Evolutionary conservation across 129 eudicot species (phyloP), one percentile per base, ranked within the genome.

Genomic region (Flaveria brownii): DNA sequence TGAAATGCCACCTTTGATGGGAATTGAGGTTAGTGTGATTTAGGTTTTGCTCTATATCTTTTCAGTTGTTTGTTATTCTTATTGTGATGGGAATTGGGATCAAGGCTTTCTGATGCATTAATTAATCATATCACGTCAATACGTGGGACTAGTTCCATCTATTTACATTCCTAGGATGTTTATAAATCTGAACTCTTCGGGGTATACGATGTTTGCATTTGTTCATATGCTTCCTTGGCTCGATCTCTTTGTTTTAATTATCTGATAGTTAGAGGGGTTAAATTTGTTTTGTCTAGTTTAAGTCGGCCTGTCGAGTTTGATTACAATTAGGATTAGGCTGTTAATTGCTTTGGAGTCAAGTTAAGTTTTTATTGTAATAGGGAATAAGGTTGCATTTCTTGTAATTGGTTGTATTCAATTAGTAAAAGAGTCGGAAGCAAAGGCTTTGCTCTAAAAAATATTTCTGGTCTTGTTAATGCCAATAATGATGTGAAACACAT

Each of bases 1-100:
- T 79, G 98, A 94, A 86, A 94, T 94, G 97, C 98, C 96, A 67
- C 98, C 98, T 42, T 82, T 94, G 78, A 91, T 94, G 98, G 98
- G 85, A 70, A 88, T 85, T 69, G 97, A 93, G 98, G 98, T 93
- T 36, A 36, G 41, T 36, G 41, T 5, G 7, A 36, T 5, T 26
- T 57, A 10, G 64, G 11, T 60, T 25, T 57, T 60, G 16, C 25
- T 60, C 17, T 18, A 30, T 61, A 18, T 12, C 9, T 33, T 14
- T 47, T 68, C 1, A 28, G 26, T 9, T 64, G 50, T 56, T 56
- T 9, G 47, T 46, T 36, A 6, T 62, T 73, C 9, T 14, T 74
- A 12, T 22, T 78, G 17, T n/a, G 67, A 20, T 5, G 41, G 7
- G 41, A 36, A 5, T 36, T 36, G 41, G 41, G 41, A 36, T 36